These are phyloP conservation scores for Cucurbitaria berberidis DNA, from an alignment of 2,329 filamentous ascomycete genomes.

Conservation along the genomic window DNA sequence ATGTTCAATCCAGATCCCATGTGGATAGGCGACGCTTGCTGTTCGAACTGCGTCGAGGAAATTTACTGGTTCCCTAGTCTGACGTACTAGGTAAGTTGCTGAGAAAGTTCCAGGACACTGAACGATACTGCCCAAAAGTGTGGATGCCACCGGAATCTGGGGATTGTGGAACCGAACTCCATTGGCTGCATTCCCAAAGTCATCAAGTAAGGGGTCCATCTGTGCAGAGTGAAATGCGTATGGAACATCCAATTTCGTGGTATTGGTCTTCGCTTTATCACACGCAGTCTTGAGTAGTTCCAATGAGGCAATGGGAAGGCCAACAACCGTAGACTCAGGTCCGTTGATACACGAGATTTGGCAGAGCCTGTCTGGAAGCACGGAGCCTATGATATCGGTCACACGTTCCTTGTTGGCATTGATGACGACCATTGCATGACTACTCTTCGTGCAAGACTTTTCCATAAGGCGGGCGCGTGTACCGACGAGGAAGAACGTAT, in stretches of 20 bases:
- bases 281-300: conserved; percentile 8
- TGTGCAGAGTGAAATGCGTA: conserved; percentile 35
- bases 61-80: conserved; percentile 21
- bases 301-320: conserved; percentile 26
- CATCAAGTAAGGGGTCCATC: conserved; percentile 53
- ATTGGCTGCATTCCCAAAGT: conserved; percentile 46
- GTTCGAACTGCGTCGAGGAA: too few relatives aligned
- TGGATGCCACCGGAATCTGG: conserved; percentile 52
- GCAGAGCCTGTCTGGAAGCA: background rate
- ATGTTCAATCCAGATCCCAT: conserved; percentile 54
- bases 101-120: conserved; percentile 45
- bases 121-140: conserved; percentile 53
- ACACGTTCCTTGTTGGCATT: background rate
- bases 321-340: conserved; percentile 37
- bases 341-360: conserved; percentile 44
- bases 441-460: conserved; percentile 29
- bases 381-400: background rate
- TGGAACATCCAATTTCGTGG: conserved; percentile 19
- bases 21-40: too few relatives aligned
- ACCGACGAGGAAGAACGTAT: conserved; percentile 47
- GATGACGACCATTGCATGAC: conserved; percentile 44
- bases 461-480: conserved; percentile 35
- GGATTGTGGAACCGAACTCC: conserved; percentile 26
- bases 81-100: conserved; percentile 46
- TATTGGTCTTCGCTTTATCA: conserved; percentile 8